phyloP scores from a whole-genome alignment of 495 filamentous ascomycete species.

The Cairneyella variabilis region DNA sequence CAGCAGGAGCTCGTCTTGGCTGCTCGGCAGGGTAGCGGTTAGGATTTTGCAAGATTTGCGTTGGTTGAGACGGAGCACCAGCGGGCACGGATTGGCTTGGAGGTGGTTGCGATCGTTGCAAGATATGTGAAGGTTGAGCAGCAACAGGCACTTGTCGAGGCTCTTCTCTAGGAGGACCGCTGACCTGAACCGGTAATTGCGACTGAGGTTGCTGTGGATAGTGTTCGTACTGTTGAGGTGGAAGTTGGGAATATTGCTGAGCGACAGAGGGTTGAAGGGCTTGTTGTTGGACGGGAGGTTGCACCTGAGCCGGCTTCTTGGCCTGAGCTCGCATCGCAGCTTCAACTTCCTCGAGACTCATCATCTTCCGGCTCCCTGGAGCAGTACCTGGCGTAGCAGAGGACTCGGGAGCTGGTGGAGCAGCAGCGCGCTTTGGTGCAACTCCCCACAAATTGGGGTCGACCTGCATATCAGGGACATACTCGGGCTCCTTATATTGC shows the following conservation, averaged over 20 bases:
- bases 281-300: conserved; percentile 10
- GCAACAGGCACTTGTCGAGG: conserved; percentile 23
- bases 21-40: conserved; percentile 34
- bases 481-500: conserved; percentile 72
- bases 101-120: conserved; percentile 36
- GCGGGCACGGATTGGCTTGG: conserved; percentile 10
- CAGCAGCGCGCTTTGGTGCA: conserved; percentile 53
- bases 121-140: conserved; percentile 52
- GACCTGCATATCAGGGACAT: conserved; percentile 81
- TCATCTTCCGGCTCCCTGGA: conserved; percentile 66
- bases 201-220: conserved; percentile 19
- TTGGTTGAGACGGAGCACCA: conserved; percentile 32
- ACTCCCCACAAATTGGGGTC: conserved; percentile 92
- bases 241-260: conserved; percentile 27
- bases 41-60: conserved; percentile 39
- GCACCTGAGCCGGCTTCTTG: conserved; percentile 41
- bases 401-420: conserved; percentile 17
- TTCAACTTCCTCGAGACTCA: conserved; percentile 97
- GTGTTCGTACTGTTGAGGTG: conserved; percentile 18
- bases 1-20: conserved; percentile 30
- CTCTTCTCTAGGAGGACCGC: conserved; percentile 31
- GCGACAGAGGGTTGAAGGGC: conserved; percentile 14
- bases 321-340: conserved; percentile 78
- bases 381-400: conserved; percentile 22
- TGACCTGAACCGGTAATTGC: conserved; percentile 31